Evolutionary conservation across 148 eudicot genomes (phyloP).

Genomic region (Rhododendron vialii): DNA sequence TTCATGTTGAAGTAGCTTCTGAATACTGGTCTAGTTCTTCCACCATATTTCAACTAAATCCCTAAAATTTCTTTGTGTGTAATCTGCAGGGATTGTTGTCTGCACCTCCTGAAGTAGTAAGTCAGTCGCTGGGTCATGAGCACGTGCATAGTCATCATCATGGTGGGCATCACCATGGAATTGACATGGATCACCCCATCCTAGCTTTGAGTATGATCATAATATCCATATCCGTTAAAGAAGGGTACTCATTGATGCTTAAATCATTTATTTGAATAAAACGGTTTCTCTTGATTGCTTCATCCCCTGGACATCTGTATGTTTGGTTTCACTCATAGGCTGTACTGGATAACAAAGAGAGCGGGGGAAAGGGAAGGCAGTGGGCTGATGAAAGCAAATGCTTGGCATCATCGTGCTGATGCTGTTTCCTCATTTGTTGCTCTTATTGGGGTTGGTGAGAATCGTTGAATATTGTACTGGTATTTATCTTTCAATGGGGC

Average conservation of each 20-base stretch:
- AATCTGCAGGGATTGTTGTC: slow-evolving; percentile 49
- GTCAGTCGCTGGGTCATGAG: slow-evolving; percentile 47
- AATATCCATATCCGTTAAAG: slow-evolving; percentile 76
- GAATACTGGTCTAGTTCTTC: not conserved
- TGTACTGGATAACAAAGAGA: slow-evolving; percentile 87
- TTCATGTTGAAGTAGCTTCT: not conserved
- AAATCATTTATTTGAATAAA: not conserved
- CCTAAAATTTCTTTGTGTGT: not conserved
- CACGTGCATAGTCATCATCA: slow-evolving; percentile 51
- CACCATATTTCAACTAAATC: not conserved
- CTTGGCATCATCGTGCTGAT: slow-evolving; percentile 99
- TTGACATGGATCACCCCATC: slow-evolving; percentile 87
- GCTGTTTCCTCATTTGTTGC: slow-evolving; percentile 95
- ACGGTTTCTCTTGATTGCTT: not conserved
- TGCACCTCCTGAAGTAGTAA: slow-evolving; percentile 54
- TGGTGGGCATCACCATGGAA: slow-evolving; percentile 64
- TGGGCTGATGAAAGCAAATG: slow-evolving; percentile 99
- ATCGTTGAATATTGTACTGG: slow-evolving; percentile 12
- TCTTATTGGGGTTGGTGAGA: slow-evolving; percentile 95
- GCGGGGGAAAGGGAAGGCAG: slow-evolving; percentile 95
- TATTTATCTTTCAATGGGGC: not conserved
- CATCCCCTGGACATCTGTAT: not conserved
- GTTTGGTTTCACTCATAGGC: slow-evolving; percentile 35
- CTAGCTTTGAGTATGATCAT: slow-evolving; percentile 82
- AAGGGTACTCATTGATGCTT: slow-evolving; percentile 48